Base-by-base conservation (phyloP, 495 filamentous ascomycete species). In the Parmelia sp. region DNA sequence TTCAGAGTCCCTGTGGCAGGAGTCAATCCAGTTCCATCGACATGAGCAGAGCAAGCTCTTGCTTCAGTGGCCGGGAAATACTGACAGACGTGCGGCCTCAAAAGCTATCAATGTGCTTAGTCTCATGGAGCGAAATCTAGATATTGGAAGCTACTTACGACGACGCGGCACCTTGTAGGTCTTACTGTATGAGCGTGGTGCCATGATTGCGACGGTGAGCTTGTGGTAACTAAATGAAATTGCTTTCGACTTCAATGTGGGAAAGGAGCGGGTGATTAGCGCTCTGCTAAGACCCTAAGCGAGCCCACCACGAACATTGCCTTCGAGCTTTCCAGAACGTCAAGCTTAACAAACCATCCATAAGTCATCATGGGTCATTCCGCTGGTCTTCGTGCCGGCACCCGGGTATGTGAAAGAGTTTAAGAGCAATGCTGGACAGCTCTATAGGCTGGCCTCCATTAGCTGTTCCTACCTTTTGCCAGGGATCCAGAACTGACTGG, bases 31-130 rank as follows among this genome's bases (percentile, higher is more conserved):
- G 77, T 74, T 76, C 87, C 79, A 82, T 87, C 90, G 94, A 96
- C 93, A 77, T 97, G 82, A 92, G 84, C 84, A 89, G 89, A 92
- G 91, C 93, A 90, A 88, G 93, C 94, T 96, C 91, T 75, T 84
- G 83, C 85, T 59, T 93, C 86, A 97, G 90, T 97, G 94, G 93
- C 88, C 91, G 87, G 66, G 84, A 84, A 82, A 79, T 51, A 91
- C 92, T 89, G 85, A 97, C 94, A 98, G 86, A 88, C 94, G 95
- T 79, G 94, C 94, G 76, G 91, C 93, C 89, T 98, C 94, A 86
- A 95, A 98, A 72, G 94, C 83, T 85, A 69, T 53, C 31, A 62
- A 61, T 25, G 55, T 61, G 33, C 65, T 82, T 73, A 82, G 77
- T 55, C 63, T 40, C 21, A 21, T 7, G 23, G 12, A 31, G 17